These are phyloP conservation scores for Vararia minispora DNA, from an alignment of 768 basidiomycete species.

Conservation along the genomic window DNA sequence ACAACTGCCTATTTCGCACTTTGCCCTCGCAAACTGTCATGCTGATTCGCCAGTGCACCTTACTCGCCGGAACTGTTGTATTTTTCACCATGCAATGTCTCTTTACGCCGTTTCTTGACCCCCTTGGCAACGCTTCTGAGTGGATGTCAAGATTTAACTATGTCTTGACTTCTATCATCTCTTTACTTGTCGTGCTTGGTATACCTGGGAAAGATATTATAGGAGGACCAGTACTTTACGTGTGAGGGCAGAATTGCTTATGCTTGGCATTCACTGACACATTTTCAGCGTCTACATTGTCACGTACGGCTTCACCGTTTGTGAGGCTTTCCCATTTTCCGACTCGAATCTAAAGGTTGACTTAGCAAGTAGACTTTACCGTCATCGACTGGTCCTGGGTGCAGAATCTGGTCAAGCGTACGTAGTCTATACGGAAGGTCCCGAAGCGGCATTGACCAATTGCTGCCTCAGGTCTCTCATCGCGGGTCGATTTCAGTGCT, in stretches of 20 bases:
- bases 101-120: constrained; percentile 54
- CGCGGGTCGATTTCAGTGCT: constrained; percentile 68
- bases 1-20: constrained; percentile 65
- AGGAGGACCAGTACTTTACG: constrained; percentile 53
- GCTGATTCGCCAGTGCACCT: constrained; percentile 48
- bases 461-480: constrained; percentile 46
- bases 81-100: constrained; percentile 57
- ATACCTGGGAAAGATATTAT: constrained; percentile 43
- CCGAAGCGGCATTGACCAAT: no score
- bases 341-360: constrained; percentile 7
- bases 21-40: constrained; percentile 37
- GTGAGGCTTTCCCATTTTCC: constrained; percentile 25
- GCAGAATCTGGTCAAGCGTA: constrained; percentile 53
- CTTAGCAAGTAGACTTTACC: constrained; percentile 50
- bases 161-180: constrained; percentile 49
- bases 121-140: constrained; percentile 66
- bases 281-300: constrained; percentile 32
- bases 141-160: constrained; percentile 66
- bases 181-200: constrained; percentile 50
- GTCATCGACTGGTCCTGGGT: constrained; percentile 40
- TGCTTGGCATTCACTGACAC: background rate
- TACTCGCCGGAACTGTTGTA: constrained; percentile 42
- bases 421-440: no score
- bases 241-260: constrained; percentile 30
- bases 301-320: constrained; percentile 59